A percentile compares a stretch with the other conserved stretches of the same genome.
phyloP scores from a whole-genome alignment of 129 eudicot genomes.

The Oenanthe sinensis region DNA sequence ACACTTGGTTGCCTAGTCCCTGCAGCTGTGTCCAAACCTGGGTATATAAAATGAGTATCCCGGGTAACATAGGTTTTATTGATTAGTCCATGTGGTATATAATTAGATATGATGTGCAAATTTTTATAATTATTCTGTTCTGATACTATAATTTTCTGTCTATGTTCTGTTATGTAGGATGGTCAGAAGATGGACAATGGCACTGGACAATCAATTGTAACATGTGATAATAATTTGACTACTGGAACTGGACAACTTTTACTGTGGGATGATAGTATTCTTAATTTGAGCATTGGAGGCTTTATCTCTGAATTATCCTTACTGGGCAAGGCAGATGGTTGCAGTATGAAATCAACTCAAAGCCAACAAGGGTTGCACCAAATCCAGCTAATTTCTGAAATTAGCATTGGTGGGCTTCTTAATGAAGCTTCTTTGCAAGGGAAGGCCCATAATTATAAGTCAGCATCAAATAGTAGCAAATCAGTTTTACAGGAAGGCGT shows the following conservation, averaged over 20 bases:
- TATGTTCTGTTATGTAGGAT: conserved; percentile 29
- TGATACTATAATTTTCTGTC: neutral
- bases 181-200: conserved; percentile 17
- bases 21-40: neutral
- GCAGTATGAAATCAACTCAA: conserved; percentile 6
- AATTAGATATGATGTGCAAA: neutral
- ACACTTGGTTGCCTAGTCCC: neutral
- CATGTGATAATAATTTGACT: conserved; percentile 2
- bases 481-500: conserved; percentile 4
- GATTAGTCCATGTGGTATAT: neutral
- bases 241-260: conserved; percentile 11
- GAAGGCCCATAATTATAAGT: conserved; percentile 23
- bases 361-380: conserved; percentile 18
- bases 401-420: conserved; percentile 53
- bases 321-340: conserved; percentile 19
- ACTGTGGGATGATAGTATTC: conserved; percentile 42
- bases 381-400: conserved; percentile 24
- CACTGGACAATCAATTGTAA: conserved; percentile 2
- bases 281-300: conserved; percentile 67
- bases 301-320: conserved; percentile 36
- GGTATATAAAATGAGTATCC: neutral
- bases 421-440: conserved; percentile 61
- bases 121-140: neutral
- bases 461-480: conserved; percentile 17
- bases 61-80: neutral